Conservation (phyloP, 2,329 filamentous ascomycete species). For the Fusarium azukiicola region DNA sequence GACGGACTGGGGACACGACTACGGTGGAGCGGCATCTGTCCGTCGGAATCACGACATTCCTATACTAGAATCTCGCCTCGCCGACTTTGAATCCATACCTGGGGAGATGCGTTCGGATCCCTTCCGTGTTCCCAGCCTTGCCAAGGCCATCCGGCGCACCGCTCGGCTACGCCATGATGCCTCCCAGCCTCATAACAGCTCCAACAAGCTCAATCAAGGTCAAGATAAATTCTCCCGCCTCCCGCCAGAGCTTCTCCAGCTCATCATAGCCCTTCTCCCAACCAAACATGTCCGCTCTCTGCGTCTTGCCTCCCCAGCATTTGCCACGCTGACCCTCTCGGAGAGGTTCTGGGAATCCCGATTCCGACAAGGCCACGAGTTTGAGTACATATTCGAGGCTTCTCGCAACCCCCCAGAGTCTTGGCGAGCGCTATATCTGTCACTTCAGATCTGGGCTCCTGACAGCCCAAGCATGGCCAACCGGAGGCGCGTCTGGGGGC, state of each 20-base stretch:
- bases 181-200: too few species aligned
- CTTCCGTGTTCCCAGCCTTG: too few species aligned
- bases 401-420: constrained; percentile 22
- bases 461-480: constrained; percentile 31
- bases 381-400: constrained; percentile 31
- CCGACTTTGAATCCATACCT: constrained; percentile 3
- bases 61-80: constrained; percentile 2
- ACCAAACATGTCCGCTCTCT: constrained; percentile 33
- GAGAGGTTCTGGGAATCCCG: constrained; percentile 44
- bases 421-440: constrained; percentile 28
- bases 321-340: constrained; percentile 26
- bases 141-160: too few species aligned
- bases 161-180: too few species aligned
- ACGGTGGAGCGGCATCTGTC: constrained; percentile 23
- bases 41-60: neutral
- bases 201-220: neutral
- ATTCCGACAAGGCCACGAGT: constrained; percentile 33
- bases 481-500: constrained; percentile 31
- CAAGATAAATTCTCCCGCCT: constrained; percentile 33
- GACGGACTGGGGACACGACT: constrained; percentile 43
- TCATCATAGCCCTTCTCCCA: constrained; percentile 25
- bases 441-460: constrained; percentile 8
- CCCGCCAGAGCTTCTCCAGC: constrained; percentile 39
- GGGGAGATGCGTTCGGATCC: constrained; percentile 19
- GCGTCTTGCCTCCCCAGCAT: constrained; percentile 36